Evolutionary conservation across 177 flowering plant species (phyloP), one percentile per base, ranked within the genome.

Genomic region (Vitis hybrid): DNA sequence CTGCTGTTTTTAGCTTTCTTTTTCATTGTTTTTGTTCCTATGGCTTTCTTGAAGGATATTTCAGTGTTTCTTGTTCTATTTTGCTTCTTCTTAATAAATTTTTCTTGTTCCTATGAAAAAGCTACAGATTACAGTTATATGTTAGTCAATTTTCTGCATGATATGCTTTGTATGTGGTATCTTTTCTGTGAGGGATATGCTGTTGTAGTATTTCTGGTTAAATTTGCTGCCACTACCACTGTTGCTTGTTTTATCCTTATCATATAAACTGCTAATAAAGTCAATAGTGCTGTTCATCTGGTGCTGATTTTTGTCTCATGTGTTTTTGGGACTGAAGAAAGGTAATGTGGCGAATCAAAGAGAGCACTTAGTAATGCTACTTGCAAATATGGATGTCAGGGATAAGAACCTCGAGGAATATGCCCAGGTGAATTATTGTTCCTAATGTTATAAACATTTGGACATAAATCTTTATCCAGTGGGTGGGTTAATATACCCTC

Each of bases 261-360:
- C 51, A 50, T 56, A 11, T 17, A 32, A 50, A 68, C 7, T 7
- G 56, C 32, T 8, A 19, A 5, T 54, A 54, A 54, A 54, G 56
- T 10, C 10, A 21, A 57, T 17, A 18, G 26, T 23, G 0, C 4
- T 40, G 14, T 40, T 68, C 32, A 62, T 72, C 63, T 79, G 55
- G 70, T 55, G 51, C 9, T 13, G 73, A 8, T 45, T 30, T 40
- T 48, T 32, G 1, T 69, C 32, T 55, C 32, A 26, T 26, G 5
- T 62, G 19, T 70, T 73, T 62, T 72, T 64, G 57, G 68, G 52
- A 17, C 60, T 85, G 76, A 79, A 96, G 99, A 87, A 89, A 88
- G 98, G 97, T 79, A 96, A 96, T 86, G 98, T 92, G 26, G 97
- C 93, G 52, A 96, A 96, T 77, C 99, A 96, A 84, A 86, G 97